Evolutionary conservation across 1,284 basidiomycete genomes (phyloP), one percentile per base, ranked within the genome.

Genomic region (Tilletia caries): DNA sequence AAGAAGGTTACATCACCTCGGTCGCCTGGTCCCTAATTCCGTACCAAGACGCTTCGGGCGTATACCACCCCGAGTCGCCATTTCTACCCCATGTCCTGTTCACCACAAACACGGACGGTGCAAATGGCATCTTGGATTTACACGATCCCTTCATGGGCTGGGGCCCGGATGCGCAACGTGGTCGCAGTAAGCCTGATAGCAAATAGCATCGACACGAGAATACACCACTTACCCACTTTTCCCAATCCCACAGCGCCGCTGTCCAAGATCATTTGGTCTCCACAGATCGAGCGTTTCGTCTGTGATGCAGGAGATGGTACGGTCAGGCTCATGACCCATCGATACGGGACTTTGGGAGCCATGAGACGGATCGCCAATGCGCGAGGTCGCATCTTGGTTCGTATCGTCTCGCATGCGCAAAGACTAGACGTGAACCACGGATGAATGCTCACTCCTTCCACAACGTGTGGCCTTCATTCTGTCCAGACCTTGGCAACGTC

Each of bases 141-240:
- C 27, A 62, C 20, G 58, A 62, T 23, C 58, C 58, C 20, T 37
- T 33, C 18, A 62, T 62, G 58, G 58, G 32, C 32, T 33, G 48
- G 48, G 6, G 6, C 8, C 12, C 12, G 20, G 48, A 50, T 20
- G 20, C 8, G 18, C 12, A 18, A 18, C 48, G 48, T 6, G 20
- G 48, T 50, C 48, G 48, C 48, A n/a, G 48, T 50, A 18, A 50
- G 48, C 20, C 6, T 13, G 13, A 50, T 13, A 41, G 37, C 37
- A 15, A 41, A 41, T 18, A n/a, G n/a, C n/a, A n/a, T n/a, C n/a
- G n/a, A n/a, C n/a, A n/a, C n/a, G n/a, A n/a, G n/a, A n/a, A n/a
- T n/a, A n/a, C n/a, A n/a, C n/a, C n/a, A n/a, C n/a, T n/a, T n/a
- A n/a, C n/a, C n/a, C n/a, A n/a, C n/a, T n/a, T n/a, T n/a, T n/a